Evolutionary conservation across 805 yeast species (phyloP).

Genomic region (Candida loeiensis): DNA sequence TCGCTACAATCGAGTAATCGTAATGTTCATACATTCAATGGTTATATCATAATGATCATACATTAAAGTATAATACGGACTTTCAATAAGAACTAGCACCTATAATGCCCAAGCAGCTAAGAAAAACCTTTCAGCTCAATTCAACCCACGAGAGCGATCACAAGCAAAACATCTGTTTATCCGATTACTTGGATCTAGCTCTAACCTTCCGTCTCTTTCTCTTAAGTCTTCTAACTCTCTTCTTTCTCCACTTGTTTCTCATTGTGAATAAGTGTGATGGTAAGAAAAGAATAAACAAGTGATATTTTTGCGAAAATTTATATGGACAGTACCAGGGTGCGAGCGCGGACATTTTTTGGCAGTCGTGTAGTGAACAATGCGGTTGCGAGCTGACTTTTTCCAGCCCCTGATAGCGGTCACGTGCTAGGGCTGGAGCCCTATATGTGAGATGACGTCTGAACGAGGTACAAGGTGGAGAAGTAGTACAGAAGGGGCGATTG

Average conservation of each 20-base stretch:
- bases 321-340: conserved; percentile 7
- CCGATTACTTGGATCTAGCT: conserved; percentile 98
- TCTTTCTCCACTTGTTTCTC: conserved; percentile 99
- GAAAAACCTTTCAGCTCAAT: background rate
- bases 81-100: conserved; percentile 11
- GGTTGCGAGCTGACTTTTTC: conserved; percentile 6
- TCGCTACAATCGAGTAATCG: background rate
- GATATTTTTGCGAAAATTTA: conserved; percentile 16
- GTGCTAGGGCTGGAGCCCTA: conserved; percentile 9
- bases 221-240: conserved; percentile 99
- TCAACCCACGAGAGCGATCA: conserved; percentile 2
- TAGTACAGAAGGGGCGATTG: background rate
- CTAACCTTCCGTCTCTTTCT: conserved; percentile 99
- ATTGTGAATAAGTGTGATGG: conserved; percentile 41
- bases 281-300: conserved; percentile 11
- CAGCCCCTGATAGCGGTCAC: conserved; percentile 8
- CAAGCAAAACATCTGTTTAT: conserved; percentile 15
- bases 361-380: conserved; percentile 22
- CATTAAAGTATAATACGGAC: conserved; percentile 11
- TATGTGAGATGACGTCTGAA: background rate
- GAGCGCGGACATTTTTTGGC: conserved; percentile 2
- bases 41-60: conserved; percentile 10
- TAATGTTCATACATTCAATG: conserved; percentile 1
- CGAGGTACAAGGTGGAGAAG: background rate
- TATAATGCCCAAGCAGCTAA: background rate